Percentiles rank a stretch among this genome's conserved stretches.
These are phyloP conservation scores for Suillus cothurnatus DNA, from an alignment of 768 basidiomycete genomes.

Conservation along the genomic window DNA sequence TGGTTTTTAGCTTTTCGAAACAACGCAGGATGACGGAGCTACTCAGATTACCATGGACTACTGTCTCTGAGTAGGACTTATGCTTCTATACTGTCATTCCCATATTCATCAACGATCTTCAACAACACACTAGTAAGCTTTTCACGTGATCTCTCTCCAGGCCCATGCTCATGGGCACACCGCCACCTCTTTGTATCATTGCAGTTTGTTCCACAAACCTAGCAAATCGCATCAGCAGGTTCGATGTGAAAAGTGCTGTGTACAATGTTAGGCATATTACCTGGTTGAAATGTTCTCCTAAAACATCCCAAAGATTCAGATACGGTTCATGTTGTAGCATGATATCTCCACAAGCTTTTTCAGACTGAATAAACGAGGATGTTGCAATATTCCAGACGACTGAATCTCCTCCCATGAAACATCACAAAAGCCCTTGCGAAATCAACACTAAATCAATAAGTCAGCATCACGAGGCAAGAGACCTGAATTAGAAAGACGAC, in stretches of 20 bases:
- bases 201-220: slow-evolving; percentile 47
- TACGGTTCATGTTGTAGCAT: slow-evolving; percentile 99
- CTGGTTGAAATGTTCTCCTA: slow-evolving; percentile 98
- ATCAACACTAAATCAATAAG: slow-evolving; percentile 53
- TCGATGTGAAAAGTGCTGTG: slow-evolving; percentile 41
- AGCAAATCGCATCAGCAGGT: slow-evolving; percentile 53
- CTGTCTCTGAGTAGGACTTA: neutral
- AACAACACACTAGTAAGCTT: slow-evolving; percentile 58
- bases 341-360: slow-evolving; percentile 99
- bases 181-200: slow-evolving; percentile 36
- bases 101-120: slow-evolving; percentile 55
- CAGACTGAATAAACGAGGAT: slow-evolving; percentile 93
- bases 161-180: slow-evolving; percentile 36
- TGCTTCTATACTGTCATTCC: slow-evolving; percentile 15
- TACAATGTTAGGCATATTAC: slow-evolving; percentile 42
- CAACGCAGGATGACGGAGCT: no score
- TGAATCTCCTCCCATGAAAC: slow-evolving; percentile 99
- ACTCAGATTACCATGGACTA: neutral
- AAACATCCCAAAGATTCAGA: slow-evolving; percentile 97
- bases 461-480: neutral
- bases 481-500: slow-evolving; percentile 31
- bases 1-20: no score
- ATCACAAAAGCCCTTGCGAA: slow-evolving; percentile 95
- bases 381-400: slow-evolving; percentile 91
- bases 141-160: slow-evolving; percentile 56